A percentile compares a stretch with the other conserved stretches of the same genome.
Conservation (phyloP, 1,139 yeast genomes). For the Geotrichum macrosporum region DNA sequence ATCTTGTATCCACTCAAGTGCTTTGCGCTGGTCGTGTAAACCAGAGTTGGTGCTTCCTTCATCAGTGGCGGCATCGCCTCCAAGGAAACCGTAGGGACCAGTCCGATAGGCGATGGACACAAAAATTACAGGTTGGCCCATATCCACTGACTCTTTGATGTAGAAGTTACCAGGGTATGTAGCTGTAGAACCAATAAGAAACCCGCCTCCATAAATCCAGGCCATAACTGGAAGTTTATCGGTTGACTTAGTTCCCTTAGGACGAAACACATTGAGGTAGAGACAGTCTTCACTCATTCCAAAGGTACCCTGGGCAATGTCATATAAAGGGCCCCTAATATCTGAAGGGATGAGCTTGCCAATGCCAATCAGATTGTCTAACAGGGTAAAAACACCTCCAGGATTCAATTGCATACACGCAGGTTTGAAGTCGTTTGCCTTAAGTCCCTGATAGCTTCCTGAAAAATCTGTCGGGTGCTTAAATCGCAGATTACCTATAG, state of each 20-base stretch:
- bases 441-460: slow-evolving; percentile 10
- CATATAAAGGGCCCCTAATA: slow-evolving; percentile 5
- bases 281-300: slow-evolving; percentile 29
- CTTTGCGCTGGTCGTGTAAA: slow-evolving; percentile 35
- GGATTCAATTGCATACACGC: slow-evolving; percentile 15
- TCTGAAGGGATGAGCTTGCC: slow-evolving; percentile 3
- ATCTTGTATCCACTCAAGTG: slow-evolving; percentile 36
- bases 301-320: slow-evolving; percentile 1
- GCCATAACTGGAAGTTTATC: slow-evolving; percentile 35
- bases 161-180: slow-evolving; percentile 23
- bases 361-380: slow-evolving; percentile 1
- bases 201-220: slow-evolving; percentile 42
- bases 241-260: slow-evolving; percentile 19
- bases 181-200: slow-evolving; percentile 26
- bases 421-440: slow-evolving; percentile 3
- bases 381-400: background rate
- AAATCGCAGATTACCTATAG: slow-evolving; percentile 27
- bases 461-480: slow-evolving; percentile 16
- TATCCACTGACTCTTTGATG: slow-evolving; percentile 26
- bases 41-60: slow-evolving; percentile 30
- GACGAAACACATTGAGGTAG: slow-evolving; percentile 25
- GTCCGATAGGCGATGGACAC: slow-evolving; percentile 33
- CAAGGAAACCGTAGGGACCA: slow-evolving; percentile 35
- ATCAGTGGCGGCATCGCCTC: slow-evolving; percentile 24
- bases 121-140: slow-evolving; percentile 25